Base-by-base conservation (phyloP, 2,329 filamentous ascomycete genomes). In the Pyricularia pennisetigena region DNA sequence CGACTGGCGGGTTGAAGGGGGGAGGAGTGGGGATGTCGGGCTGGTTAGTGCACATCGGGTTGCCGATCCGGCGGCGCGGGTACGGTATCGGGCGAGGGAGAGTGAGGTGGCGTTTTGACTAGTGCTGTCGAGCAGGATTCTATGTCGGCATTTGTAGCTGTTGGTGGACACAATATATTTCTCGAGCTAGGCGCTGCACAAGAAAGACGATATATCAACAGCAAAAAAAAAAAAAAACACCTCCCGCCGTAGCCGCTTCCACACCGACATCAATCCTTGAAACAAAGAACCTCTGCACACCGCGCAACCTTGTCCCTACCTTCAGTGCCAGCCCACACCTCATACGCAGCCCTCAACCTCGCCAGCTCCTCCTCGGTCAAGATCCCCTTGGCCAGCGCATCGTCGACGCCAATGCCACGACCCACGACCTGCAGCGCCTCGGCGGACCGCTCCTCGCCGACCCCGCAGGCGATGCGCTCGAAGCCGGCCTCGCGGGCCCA, bases 1-100 rank as follows among this genome's bases (percentile, higher is more conserved):
- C 68, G 80, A 61, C 8, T 61, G 57, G 57, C 57, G 57, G 23
- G 2, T 61, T 1, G 8, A 61, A 8, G 57, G 57, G 7, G 9
- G 8, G 57, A 23, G n/a, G 23, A 4, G n/a, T 26, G 57, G 23
- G 2, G 57, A 61, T n/a, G 57, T 61, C 23, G 57, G 57, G 57
- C 57, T 61, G 57, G 57, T 61, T 24, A 61, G 57, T 61, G 57
- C 57, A 3, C 8, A 3, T 10, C 57, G 57, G 23, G 57, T 61
- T 26, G 57, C 57, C 3, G 57, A 61, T 61, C 57, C 57, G 57
- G 8, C 57, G 57, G 57, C 57, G 57, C 7, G 57, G 23, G 57
- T 61, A 14, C 10, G n/a, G 9, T 61, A 4, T 12, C 57, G 57
- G 23, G 24, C 57, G n/a, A 61, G 57, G 23, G 23, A 24, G 57